Base-by-base conservation (phyloP, 163 green algal species). In the Chlamydomonas reinhardtii region DNA sequence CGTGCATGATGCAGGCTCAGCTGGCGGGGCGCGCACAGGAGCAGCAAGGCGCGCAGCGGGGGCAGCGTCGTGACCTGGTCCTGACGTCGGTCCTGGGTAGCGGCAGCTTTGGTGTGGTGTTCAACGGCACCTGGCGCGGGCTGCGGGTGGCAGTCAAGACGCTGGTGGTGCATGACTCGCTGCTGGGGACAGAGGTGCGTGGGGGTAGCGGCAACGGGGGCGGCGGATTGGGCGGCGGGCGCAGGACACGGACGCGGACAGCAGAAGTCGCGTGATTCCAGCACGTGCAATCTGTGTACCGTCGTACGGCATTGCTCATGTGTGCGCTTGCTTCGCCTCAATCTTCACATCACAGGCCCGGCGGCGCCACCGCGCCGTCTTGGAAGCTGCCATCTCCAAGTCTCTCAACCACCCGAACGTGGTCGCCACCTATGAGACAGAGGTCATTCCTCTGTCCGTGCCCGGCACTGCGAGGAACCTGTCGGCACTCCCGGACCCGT, bases 131-230 rank as follows among this genome's bases (percentile, higher is more conserved):
- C 20, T 89, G 83, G 83, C 77, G 77, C 25, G 74, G 74, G 31
- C 83, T 89, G 66, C 74, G 68, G 4, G 83, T 89, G 22, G 83
- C 83, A 1, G 77, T 89, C 19, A 89, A 89, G 65, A 89, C 83
- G 22, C 62, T 89, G 29, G 75, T 89, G 66, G 66, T 73, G 66
- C 66, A 73, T 17, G 66, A 73, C 31, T 31, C 66, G 17, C 66
- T 73, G 66, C 4, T 48, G 66, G 66, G 66, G 12, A 5, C 15
- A 15, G 66, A 73, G 71, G 69, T 74, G 34, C 0, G 69, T 56
- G 48, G 48, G 6, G 48, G 48, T 6, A 6, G 48, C 48, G 5
- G 48, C 11, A 17, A 14, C 48, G 17, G 48, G 48, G 39, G 39
- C 39, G 5, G 39, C 5, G 39, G 39, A 4, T 65, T 8, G 56